These are phyloP conservation scores for Mucuna pruriens DNA, from an alignment of 306 rosid genomes.

Conservation along the genomic window DNA sequence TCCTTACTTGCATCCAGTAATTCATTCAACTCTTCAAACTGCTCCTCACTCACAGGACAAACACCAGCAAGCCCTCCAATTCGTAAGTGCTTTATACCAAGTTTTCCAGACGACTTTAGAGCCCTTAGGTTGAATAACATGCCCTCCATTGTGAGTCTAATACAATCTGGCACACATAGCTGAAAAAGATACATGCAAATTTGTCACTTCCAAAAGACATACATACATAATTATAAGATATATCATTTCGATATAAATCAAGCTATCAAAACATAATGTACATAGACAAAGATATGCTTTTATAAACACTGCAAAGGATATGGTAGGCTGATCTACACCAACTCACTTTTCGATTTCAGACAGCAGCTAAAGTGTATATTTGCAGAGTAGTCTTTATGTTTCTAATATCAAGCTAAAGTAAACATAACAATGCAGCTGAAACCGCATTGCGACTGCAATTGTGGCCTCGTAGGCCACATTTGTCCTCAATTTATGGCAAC, in stretches of 20 bases:
- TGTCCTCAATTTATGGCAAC: too few relatives aligned
- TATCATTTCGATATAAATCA: slow-evolving; percentile 23
- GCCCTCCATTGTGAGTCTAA: slow-evolving; percentile 46
- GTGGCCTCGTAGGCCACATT: too few relatives aligned
- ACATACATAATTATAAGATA: not conserved
- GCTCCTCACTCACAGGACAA: slow-evolving; percentile 44
- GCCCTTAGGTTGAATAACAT: slow-evolving; percentile 50
- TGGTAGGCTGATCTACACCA: not conserved
- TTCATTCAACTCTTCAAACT: slow-evolving; percentile 56
- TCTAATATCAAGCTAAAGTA: not conserved
- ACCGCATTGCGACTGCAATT: too few relatives aligned
- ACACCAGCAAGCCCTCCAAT: slow-evolving; percentile 50
- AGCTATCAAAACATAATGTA: slow-evolving; percentile 2
- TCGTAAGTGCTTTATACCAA: slow-evolving; percentile 55
- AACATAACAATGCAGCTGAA: not conserved
- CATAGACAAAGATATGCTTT: not conserved
- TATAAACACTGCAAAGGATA: not conserved
- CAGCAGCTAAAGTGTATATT: not conserved
- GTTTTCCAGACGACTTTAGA: slow-evolving; percentile 51
- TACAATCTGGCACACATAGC: slow-evolving; percentile 61
- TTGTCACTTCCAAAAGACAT: not conserved
- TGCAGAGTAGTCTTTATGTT: slow-evolving; percentile 4
- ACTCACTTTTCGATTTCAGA: not conserved
- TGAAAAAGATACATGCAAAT: slow-evolving; percentile 36
- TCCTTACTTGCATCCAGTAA: slow-evolving; percentile 48